Evolutionary conservation across 176 grass and related monocot genomes (phyloP).

Genomic region (Paspalum vaginatum): DNA sequence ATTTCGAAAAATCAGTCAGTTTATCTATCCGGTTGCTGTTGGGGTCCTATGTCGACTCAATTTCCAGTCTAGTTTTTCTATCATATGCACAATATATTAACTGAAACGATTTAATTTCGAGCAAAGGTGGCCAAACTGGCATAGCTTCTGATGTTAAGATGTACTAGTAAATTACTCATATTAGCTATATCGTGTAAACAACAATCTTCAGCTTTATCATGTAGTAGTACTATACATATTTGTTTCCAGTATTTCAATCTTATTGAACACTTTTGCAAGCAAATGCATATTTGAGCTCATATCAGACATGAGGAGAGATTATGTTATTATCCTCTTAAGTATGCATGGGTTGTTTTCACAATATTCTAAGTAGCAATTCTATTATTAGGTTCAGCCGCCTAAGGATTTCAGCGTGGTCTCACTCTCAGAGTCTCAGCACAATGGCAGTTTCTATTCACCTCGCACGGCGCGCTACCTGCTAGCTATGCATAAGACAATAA

Average conservation of each 20-base stretch:
- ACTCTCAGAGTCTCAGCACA: not conserved
- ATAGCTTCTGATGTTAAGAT: not conserved
- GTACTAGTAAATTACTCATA: not conserved
- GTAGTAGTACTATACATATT: not conserved
- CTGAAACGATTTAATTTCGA: not conserved
- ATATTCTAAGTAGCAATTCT: not conserved
- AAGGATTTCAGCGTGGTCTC: slow-evolving; percentile 5
- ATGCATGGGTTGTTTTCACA: not conserved
- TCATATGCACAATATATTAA: slow-evolving; percentile 1
- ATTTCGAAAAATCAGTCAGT: not conserved
- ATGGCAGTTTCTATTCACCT: slow-evolving; percentile 5
- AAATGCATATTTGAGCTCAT: not conserved
- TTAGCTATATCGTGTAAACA: not conserved
- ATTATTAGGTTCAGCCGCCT: not conserved
- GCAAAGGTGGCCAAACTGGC: not conserved
- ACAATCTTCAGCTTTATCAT: not conserved
- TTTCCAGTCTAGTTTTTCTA: not conserved
- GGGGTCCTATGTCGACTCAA: not conserved
- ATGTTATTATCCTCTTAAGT: not conserved
- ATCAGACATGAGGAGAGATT: not conserved
- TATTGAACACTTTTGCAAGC: not conserved
- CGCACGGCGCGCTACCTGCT: not conserved
- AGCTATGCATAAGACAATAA: slow-evolving; percentile 21
- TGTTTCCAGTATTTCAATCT: too few relatives aligned
- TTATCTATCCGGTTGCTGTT: not conserved